Evolutionary conservation across 2,329 filamentous ascomycete species (phyloP).

Genomic region (Cladosporium sp.): DNA sequence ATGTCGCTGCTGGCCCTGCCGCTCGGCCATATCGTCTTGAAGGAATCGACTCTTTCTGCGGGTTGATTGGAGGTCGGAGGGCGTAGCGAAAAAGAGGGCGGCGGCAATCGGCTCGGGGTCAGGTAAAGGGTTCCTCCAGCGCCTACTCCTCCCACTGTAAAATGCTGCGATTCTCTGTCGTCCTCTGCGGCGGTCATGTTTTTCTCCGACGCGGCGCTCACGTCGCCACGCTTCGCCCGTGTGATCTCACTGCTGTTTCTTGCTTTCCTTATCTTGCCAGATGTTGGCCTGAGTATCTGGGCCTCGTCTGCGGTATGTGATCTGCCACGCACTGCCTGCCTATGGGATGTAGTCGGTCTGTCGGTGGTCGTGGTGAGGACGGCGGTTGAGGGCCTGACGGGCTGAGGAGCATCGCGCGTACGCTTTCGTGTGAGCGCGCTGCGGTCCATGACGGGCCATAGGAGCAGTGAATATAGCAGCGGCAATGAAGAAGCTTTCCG

Average conservation of each 20-base stretch:
- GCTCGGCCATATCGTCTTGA: constrained; percentile 12
- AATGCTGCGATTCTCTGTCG: constrained; percentile 32
- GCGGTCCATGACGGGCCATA: constrained; percentile 26
- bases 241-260: constrained; percentile 21
- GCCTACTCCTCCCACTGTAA: constrained; percentile 44
- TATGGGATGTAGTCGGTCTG: neutral
- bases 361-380: constrained; percentile 7
- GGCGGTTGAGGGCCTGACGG: constrained; percentile 16
- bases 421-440: constrained; percentile 21
- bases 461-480: constrained; percentile 7
- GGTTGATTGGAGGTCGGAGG: constrained; percentile 27
- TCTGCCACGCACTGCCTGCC: neutral
- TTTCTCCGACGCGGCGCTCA: neutral
- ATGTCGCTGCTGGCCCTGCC: constrained; percentile 1
- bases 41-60: constrained; percentile 17
- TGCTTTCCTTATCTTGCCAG: constrained; percentile 20
- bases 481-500: constrained; percentile 9
- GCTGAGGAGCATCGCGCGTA: constrained; percentile 20
- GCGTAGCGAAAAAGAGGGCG: constrained; percentile 18
- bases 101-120: constrained; percentile 33
- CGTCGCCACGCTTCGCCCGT: constrained; percentile 14
- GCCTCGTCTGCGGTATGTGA: constrained; percentile 1
- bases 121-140: constrained; percentile 46
- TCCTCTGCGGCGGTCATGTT: constrained; percentile 14
- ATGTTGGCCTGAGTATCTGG: neutral